phyloP scores from a whole-genome alignment of 345 rosid genomes.

The Salix purpurea region DNA sequence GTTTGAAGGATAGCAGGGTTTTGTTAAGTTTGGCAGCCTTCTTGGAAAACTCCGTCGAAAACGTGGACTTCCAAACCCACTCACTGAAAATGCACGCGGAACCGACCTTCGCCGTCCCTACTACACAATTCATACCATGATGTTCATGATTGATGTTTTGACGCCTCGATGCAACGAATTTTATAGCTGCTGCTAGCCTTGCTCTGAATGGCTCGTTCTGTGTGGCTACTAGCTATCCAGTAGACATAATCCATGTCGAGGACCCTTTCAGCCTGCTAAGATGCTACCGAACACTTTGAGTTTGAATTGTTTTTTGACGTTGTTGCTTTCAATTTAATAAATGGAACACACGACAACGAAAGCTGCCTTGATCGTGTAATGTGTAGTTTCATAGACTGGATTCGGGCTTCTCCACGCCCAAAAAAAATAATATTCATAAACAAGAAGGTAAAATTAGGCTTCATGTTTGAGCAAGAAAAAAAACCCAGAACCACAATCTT shows the following conservation, averaged over 20 bases:
- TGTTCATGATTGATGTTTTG: not conserved
- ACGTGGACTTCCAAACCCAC: not conserved
- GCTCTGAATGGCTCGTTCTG: not conserved
- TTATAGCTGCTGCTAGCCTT: too few relatives aligned
- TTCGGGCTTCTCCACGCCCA: not conserved
- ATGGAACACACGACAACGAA: too few relatives aligned
- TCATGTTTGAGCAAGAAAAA: not conserved
- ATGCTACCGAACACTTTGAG: not conserved
- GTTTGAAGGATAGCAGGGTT: not conserved
- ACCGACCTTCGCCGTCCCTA: not conserved
- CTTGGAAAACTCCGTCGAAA: not conserved
- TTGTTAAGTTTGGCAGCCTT: not conserved
- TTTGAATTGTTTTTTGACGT: too few relatives aligned
- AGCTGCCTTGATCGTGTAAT: too few relatives aligned
- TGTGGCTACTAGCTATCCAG: not conserved
- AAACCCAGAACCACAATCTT: too few relatives aligned
- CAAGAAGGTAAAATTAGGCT: not conserved
- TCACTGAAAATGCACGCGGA: not conserved
- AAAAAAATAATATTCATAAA: not conserved
- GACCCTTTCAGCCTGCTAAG: not conserved
- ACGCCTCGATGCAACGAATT: not conserved
- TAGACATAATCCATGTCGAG: not conserved
- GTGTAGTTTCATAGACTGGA: not conserved
- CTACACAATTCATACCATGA: not conserved
- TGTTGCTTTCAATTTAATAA: too few relatives aligned